Conservation (phyloP, 108 stramenopile species). For the Cylindrotheca fusiformis region DNA sequence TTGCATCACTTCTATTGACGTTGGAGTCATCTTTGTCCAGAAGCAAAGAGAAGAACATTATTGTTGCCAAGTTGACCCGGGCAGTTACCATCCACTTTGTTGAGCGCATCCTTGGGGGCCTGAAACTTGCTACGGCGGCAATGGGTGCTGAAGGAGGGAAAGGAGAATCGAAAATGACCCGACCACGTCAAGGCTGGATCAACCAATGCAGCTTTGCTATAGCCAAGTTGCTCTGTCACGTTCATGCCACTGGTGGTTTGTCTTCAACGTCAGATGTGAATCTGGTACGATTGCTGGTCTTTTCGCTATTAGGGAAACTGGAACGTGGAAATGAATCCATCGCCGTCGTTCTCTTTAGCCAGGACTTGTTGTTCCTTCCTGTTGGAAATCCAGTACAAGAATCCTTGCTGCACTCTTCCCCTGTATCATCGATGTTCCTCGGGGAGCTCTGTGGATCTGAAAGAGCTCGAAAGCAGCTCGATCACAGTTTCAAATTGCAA, state of each 20-base stretch:
- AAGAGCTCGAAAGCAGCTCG: constrained; percentile 43
- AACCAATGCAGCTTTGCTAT: constrained; percentile 54
- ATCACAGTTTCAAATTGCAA: constrained; percentile 61
- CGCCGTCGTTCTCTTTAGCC: constrained; percentile 57
- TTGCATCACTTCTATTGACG: constrained; percentile 1
- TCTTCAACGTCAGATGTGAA: constrained; percentile 14
- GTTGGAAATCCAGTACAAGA: constrained; percentile 20
- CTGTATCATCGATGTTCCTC: constrained; percentile 38
- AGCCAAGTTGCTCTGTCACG: constrained; percentile 45
- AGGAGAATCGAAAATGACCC: not conserved
- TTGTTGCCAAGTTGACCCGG: constrained; percentile 1
- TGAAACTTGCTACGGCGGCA: not conserved
- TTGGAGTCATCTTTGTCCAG: constrained; percentile 6
- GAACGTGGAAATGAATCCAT: constrained; percentile 64
- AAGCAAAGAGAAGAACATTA: constrained; percentile 1
- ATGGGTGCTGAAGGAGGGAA: not conserved
- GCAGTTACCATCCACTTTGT: constrained; percentile 2
- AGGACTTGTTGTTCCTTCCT: constrained; percentile 36
- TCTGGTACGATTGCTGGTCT: constrained; percentile 41
- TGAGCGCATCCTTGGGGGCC: not conserved
- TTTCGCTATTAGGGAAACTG: constrained; percentile 59
- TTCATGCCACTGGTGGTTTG: constrained; percentile 11
- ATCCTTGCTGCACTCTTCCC: not conserved
- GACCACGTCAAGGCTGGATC: constrained; percentile 54
- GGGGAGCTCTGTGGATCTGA: constrained; percentile 32